A percentile compares a stretch with the other conserved stretches of the same genome.
Evolutionary conservation across 306 rosid species (phyloP).

Genomic region (Malus asiatica): DNA sequence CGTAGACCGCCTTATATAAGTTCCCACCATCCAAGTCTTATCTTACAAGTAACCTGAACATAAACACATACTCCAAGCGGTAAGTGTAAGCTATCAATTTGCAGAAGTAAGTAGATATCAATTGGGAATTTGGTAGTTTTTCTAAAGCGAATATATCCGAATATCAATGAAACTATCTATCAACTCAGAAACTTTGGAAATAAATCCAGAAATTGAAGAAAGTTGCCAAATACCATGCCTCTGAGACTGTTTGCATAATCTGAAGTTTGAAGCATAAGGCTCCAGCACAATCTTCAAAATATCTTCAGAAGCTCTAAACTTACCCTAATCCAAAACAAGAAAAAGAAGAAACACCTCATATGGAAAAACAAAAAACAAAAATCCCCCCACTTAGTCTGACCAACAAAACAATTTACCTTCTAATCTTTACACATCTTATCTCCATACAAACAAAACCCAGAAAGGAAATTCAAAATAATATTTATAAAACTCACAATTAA

Average conservation of each 20-base stretch:
- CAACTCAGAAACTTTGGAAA: constrained; percentile 6
- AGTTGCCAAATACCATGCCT: not conserved
- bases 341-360: not conserved
- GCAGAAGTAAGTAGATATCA: not conserved
- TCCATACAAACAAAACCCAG: constrained; percentile 20
- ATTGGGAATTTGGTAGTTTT: not conserved
- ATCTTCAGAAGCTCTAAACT: not conserved
- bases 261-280: not conserved
- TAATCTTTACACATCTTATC: constrained; percentile 11
- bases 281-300: constrained; percentile 3
- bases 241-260: not conserved
- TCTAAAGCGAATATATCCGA: not conserved
- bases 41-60: constrained; percentile 18
- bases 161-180: not conserved
- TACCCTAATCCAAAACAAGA: not conserved
- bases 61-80: not conserved
- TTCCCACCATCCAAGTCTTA: constrained; percentile 9
- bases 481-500: constrained; percentile 10
- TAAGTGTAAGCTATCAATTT: constrained; percentile 3
- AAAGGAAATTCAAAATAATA: constrained; percentile 13
- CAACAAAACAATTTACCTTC: not conserved
- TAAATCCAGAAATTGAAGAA: constrained; percentile 10
- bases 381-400: not conserved
- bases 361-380: not conserved
- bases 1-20: not conserved